Evolutionary conservation across 345 rosid species (phyloP), one percentile per base, ranked within the genome.

Genomic region (Salix udensis): DNA sequence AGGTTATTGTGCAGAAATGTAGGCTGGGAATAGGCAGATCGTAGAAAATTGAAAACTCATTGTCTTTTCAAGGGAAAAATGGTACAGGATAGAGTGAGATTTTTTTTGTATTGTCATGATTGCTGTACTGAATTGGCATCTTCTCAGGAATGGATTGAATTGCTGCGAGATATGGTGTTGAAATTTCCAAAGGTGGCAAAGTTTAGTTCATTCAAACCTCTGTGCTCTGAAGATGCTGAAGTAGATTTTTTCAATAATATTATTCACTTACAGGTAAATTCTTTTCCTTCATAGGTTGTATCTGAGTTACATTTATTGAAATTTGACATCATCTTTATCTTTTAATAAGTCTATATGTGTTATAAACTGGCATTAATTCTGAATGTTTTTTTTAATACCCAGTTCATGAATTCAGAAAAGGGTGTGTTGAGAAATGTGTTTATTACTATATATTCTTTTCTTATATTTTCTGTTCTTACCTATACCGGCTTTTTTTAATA

Each of bases 141-240:
- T 53, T 76, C 71, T 48, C 92, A 95, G 99, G 98, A 89, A 74
- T 92, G 97, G 99, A 86, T 93, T 86, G 94, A 90, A 74, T 80
- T 96, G 80, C 79, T 93, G 73, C 89, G 94, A 60, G 89, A 85
- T 46, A 91, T 93, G 94, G 93, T 88, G 74, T 81, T 83, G 82
- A 91, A 91, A 81, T 91, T 96, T 73, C 98, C 97, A 34, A 89
- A 83, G 72, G 80, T 92, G 61, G 85, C 77, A 66, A 75, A 88
- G 79, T 87, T 96, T 78, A 71, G 71, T 82, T 86, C 89, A 15
- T 85, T 92, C 66, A 86, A 80, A 83, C 88, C 88, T 67, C 77
- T 96, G 70, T 90, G 94, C 84, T 89, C 96, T 71, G 94, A 88
- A 74, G 93, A 96, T 80, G 90, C 91, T 44, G 94, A 96, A 77